These are phyloP conservation scores for Claviceps humidiphila DNA, from an alignment of 2,329 filamentous ascomycete species.

Conservation along the genomic window DNA sequence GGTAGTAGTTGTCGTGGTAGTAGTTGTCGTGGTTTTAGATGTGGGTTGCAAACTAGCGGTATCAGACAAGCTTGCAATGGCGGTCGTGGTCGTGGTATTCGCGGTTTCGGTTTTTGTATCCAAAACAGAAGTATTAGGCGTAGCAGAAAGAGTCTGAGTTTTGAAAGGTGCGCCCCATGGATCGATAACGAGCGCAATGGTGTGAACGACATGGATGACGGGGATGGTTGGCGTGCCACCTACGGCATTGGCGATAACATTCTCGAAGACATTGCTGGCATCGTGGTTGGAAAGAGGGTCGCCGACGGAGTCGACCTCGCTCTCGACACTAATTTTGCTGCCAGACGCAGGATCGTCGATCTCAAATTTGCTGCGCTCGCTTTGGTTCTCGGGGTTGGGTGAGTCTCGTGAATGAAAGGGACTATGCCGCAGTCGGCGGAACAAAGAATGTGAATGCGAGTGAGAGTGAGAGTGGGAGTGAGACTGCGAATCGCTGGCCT, in stretches of 20 bases:
- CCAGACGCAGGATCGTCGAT: conserved; percentile 11
- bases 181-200: conserved; percentile 42
- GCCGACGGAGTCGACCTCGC: conserved; percentile 3
- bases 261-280: conserved; percentile 9
- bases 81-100: no score
- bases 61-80: conserved; percentile 7
- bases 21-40: conserved; percentile 20
- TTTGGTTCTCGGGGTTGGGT: not conserved
- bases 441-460: conserved; percentile 15
- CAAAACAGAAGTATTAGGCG: conserved; percentile 2
- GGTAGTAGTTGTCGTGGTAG: conserved; percentile 15
- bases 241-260: conserved; percentile 3
- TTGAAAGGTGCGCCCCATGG: conserved; percentile 30
- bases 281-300: conserved; percentile 3
- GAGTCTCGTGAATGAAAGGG: conserved; percentile 7
- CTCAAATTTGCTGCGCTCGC: conserved; percentile 7
- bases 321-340: conserved; percentile 13
- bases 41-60: conserved; percentile 24
- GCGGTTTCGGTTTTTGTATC: no score
- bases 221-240: conserved; percentile 9
- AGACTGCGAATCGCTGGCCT: conserved; percentile 16
- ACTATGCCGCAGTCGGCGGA: conserved; percentile 9
- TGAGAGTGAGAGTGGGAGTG: conserved; percentile 12
- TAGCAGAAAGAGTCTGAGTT: conserved; percentile 28
- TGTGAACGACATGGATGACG: conserved; percentile 37